These are phyloP conservation scores for Litsea cubeba DNA, from an alignment of 164 flowering plant genomes.

Conservation along the genomic window DNA sequence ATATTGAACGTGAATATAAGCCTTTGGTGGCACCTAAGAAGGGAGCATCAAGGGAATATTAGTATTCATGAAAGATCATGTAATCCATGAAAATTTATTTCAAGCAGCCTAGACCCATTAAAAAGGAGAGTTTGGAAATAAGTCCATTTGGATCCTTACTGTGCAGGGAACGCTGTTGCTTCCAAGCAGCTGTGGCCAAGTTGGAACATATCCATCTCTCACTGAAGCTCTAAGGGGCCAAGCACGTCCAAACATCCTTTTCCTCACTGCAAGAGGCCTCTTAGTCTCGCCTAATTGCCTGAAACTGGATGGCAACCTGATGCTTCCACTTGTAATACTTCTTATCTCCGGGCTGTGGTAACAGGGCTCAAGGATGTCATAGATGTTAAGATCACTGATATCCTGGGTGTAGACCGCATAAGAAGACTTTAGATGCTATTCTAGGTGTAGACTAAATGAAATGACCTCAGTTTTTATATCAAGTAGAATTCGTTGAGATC, in stretches of 20 bases:
- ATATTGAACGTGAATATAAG: no score
- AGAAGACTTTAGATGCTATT: slow-evolving; percentile 18
- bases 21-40: no score
- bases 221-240: slow-evolving; percentile 92
- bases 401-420: slow-evolving; percentile 31
- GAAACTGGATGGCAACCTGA: slow-evolving; percentile 65
- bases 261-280: slow-evolving; percentile 75
- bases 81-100: neutral
- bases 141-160: slow-evolving; percentile 40
- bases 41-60: no score
- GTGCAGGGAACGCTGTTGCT: slow-evolving; percentile 60
- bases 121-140: neutral
- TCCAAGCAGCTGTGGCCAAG: slow-evolving; percentile 70
- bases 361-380: slow-evolving; percentile 85
- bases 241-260: slow-evolving; percentile 92
- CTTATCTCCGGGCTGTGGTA: slow-evolving; percentile 40
- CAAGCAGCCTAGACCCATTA: neutral
- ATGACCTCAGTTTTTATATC: neutral
- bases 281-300: slow-evolving; percentile 68
- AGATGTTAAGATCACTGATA: slow-evolving; percentile 55
- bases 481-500: neutral
- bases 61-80: neutral
- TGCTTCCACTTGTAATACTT: slow-evolving; percentile 19
- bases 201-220: slow-evolving; percentile 71
- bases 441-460: slow-evolving; percentile 24